Conservation (phyloP, 495 filamentous ascomycete species). For the Melanomma pulvis-pyrius region DNA sequence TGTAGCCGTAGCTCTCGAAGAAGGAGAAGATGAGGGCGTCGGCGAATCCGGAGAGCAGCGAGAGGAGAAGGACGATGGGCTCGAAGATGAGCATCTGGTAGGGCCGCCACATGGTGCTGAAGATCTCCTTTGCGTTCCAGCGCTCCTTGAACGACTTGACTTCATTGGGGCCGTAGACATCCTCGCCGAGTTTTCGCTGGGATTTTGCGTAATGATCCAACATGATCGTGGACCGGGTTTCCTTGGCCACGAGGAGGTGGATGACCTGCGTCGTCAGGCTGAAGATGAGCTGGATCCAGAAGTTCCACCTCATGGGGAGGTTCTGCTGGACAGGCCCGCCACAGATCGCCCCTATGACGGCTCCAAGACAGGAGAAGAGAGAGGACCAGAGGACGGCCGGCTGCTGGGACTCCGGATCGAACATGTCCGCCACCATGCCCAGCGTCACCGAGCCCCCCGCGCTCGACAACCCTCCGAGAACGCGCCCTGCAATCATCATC, state of each 20-base stretch:
- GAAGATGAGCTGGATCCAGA: slow-evolving; percentile 55
- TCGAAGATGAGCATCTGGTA: slow-evolving; percentile 78
- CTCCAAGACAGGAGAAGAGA: slow-evolving; percentile 65
- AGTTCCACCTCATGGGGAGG: slow-evolving; percentile 67
- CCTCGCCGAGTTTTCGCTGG: slow-evolving; percentile 39
- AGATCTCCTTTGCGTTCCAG: slow-evolving; percentile 37
- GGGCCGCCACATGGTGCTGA: slow-evolving; percentile 66
- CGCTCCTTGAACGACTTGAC: not conserved
- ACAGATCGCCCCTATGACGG: slow-evolving; percentile 73
- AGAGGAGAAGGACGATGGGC: slow-evolving; percentile 72
- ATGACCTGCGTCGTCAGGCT: slow-evolving; percentile 56
- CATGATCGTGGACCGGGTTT: slow-evolving; percentile 60
- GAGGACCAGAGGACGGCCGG: slow-evolving; percentile 42
- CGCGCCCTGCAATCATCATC: slow-evolving; percentile 65
- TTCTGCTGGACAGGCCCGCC: slow-evolving; percentile 72
- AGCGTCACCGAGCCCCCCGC: slow-evolving; percentile 81
- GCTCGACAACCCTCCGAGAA: slow-evolving; percentile 67
- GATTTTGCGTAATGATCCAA: slow-evolving; percentile 62
- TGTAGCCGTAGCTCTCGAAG: slow-evolving; percentile 61
- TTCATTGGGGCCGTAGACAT: slow-evolving; percentile 3
- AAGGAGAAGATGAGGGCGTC: slow-evolving; percentile 80
- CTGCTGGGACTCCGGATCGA: slow-evolving; percentile 47
- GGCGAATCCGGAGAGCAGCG: slow-evolving; percentile 72
- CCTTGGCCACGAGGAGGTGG: slow-evolving; percentile 58
- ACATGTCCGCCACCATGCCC: slow-evolving; percentile 81